A percentile compares a stretch with the other conserved stretches of the same genome.
These are phyloP conservation scores for Boletus huronensis DNA, from an alignment of 768 basidiomycete genomes.

Conservation along the genomic window DNA sequence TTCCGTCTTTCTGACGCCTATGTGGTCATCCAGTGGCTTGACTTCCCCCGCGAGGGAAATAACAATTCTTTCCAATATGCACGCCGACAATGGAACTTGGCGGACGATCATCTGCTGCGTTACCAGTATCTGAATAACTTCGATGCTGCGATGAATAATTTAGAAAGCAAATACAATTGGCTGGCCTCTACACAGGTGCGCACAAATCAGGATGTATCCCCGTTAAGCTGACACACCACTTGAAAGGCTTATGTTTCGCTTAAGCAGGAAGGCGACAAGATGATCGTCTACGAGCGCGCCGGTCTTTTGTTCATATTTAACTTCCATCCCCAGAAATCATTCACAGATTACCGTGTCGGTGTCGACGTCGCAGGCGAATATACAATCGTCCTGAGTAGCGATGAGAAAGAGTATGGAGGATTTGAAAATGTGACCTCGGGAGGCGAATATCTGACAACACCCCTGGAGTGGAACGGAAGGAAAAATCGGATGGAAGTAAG, in stretches of 20 bases:
- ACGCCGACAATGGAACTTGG: conserved; percentile 93
- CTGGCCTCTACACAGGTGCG: conserved; percentile 73
- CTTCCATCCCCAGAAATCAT: conserved; percentile 90
- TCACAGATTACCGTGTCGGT: conserved; percentile 91
- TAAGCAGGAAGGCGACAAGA: conserved; percentile 91
- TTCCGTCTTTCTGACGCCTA: neutral
- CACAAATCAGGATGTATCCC: neutral
- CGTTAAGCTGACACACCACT: conserved; percentile 5
- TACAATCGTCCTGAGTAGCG: conserved; percentile 72
- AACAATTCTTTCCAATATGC: conserved; percentile 96
- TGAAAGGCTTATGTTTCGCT: conserved; percentile 85
- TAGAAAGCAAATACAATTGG: conserved; percentile 83
- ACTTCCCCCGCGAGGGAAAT: conserved; percentile 97
- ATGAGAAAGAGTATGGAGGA: conserved; percentile 87
- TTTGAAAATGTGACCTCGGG: conserved; percentile 74
- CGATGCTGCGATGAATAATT: conserved; percentile 85
- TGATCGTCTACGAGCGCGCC: conserved; percentile 91
- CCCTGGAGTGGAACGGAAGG: conserved; percentile 88
- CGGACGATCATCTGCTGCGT: conserved; percentile 81
- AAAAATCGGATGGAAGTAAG: conserved; percentile 85
- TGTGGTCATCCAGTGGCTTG: conserved; percentile 74
- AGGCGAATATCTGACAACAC: conserved; percentile 72
- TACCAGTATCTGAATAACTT: conserved; percentile 95
- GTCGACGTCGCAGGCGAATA: conserved; percentile 86
- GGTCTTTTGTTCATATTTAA: conserved; percentile 96